Evolutionary conservation across 352 stramenopile genomes (phyloP), one percentile per base, ranked within the genome.

Genomic region (Phytophthora constricta): DNA sequence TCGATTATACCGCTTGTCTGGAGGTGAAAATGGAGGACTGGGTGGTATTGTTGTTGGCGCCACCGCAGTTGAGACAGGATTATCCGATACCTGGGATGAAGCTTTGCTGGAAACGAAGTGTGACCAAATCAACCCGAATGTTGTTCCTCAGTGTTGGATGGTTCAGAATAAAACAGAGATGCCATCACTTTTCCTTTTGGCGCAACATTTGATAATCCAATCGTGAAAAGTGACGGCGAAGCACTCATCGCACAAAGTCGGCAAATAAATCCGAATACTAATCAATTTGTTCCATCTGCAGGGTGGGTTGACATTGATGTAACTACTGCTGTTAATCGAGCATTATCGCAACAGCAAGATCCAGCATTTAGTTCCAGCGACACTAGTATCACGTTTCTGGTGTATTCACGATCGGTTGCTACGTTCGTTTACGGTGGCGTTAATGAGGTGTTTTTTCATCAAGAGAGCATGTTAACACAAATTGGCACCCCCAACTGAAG

Each of bases 271-370:
- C 14, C 49, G 16, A 62, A 45, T 4, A 68, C 55, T 2, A 89
- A 91, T 56, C n/a, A 34, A 23, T 87, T 84, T 43, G 47, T 74
- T 4, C 42, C 60, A 14, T 68, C 70, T 0, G 68, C 71, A 19
- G 79, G 79, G 0, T 91, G 84, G 84, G 27, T 93, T 23, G 77
- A 89, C 25, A 80, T 93, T 43, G 84, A 93, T 43, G 76, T 93
- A 22, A 93, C 84, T 10, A 49, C 70, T n/a, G 75, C 81, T 7
- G 19, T 87, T 4, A 93, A 93, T 62, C 56, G 62, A 13, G 80
- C 87, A 25, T 56, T 89, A 25, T 62, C 79, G 2, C 46, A 68
- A 28, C 72, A 80, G 42, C 61, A 56, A 53, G 46, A 63, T 17
- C 17, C 43, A 20, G 39, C 80, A 68, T 58, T 25, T 31, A 48